phyloP scores from a whole-genome alignment of 495 filamentous ascomycete genomes.

The Xylaria curta region DNA sequence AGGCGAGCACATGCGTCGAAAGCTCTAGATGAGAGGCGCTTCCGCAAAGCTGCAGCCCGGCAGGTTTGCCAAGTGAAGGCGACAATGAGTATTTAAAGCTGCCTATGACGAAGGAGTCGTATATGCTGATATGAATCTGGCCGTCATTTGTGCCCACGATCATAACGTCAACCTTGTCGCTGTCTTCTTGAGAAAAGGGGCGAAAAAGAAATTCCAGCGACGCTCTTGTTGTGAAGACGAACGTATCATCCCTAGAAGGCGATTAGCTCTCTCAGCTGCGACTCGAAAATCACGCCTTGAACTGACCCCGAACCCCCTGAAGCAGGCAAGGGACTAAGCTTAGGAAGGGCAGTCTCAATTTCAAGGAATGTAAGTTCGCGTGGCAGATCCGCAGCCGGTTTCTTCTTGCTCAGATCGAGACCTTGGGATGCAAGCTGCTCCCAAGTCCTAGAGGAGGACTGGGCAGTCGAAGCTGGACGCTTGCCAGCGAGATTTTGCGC shows the following conservation, averaged over 20 bases:
- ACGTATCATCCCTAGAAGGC: slow-evolving; percentile 64
- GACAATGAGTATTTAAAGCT: slow-evolving; percentile 57
- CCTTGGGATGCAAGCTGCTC: slow-evolving; percentile 48
- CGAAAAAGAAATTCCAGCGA: slow-evolving; percentile 76
- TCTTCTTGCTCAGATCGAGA: slow-evolving; percentile 32
- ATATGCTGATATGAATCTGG: slow-evolving; percentile 81
- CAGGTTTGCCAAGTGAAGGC: slow-evolving; percentile 30
- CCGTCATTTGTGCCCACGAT: slow-evolving; percentile 80
- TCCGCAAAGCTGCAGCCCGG: slow-evolving; percentile 50
- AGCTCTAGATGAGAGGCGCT: slow-evolving; percentile 77
- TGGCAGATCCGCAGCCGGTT: slow-evolving; percentile 66
- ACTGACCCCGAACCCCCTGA: slow-evolving; percentile 64
- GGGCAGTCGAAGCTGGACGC: slow-evolving; percentile 28
- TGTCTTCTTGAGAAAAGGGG: slow-evolving; percentile 63
- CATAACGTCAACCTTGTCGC: slow-evolving; percentile 81
- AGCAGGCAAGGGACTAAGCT: slow-evolving; percentile 70
- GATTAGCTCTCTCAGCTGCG: slow-evolving; percentile 12
- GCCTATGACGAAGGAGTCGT: slow-evolving; percentile 88
- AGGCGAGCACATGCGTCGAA: slow-evolving; percentile 77
- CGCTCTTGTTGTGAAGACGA: slow-evolving; percentile 69
- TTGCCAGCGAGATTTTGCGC: slow-evolving; percentile 68
- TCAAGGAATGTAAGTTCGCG: slow-evolving; percentile 79
- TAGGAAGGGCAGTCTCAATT: slow-evolving; percentile 79
- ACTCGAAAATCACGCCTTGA: background rate
- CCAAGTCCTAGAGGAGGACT: slow-evolving; percentile 25